A percentile compares a stretch with the other conserved stretches of the same genome.
These are phyloP conservation scores for Pseudogymnoascus sp. DNA, from an alignment of 2,329 filamentous ascomycete genomes.

Conservation along the genomic window DNA sequence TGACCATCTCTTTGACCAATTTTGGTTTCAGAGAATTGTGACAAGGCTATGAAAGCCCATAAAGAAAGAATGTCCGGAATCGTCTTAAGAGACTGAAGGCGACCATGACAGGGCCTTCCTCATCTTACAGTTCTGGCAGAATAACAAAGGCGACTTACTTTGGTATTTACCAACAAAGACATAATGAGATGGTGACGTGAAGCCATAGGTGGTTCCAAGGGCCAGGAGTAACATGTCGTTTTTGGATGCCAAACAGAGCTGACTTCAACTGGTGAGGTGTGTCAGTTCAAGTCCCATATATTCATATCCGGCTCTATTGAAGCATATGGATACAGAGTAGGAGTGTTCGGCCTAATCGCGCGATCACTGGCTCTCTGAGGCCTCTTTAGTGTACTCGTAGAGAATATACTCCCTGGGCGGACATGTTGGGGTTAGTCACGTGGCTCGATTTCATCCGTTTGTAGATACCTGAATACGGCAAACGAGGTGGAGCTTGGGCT, in stretches of 20 bases:
- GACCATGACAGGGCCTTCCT: neutral
- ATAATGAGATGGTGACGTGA: neutral
- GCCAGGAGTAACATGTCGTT: neutral
- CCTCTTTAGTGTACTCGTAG: neutral
- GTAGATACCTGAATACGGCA: neutral
- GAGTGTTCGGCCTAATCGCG: neutral
- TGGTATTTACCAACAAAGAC: neutral
- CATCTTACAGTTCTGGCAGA: neutral
- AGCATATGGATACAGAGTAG: neutral
- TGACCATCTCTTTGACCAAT: neutral
- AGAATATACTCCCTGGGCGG: neutral
- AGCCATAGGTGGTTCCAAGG: neutral
- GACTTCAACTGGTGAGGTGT: neutral
- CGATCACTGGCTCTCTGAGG: neutral
- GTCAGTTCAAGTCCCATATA: neutral
- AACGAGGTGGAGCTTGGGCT: neutral
- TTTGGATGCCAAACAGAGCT: neutral
- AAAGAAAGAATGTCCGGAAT: slow-evolving; percentile 1
- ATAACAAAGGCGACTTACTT: neutral
- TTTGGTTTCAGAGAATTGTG: neutral
- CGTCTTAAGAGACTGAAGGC: neutral
- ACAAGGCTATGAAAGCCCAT: neutral
- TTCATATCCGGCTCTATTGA: neutral
- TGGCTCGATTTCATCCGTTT: neutral
- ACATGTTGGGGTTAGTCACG: neutral